Percentiles rank a stretch among this genome's conserved stretches.
Conservation (phyloP, 768 basidiomycete species). For the Lactarius evosmus region DNA sequence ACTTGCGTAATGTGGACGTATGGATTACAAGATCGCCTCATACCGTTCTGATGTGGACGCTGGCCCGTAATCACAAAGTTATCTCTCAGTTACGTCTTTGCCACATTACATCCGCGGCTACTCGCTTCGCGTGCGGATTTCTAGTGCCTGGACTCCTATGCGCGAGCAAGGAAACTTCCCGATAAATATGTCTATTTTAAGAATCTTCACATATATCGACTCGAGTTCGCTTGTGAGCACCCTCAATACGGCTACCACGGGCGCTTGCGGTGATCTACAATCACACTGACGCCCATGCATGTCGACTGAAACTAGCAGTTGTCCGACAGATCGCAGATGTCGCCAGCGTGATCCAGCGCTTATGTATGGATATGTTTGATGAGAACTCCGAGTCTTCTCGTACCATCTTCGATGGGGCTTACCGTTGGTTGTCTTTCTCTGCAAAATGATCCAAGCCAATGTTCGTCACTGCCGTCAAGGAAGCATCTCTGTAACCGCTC, state of each 20-base stretch:
- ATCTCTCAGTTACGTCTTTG: not conserved
- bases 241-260: not conserved
- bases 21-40: conserved; percentile 11
- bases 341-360: conserved; percentile 13
- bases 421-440: not conserved
- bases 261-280: not conserved
- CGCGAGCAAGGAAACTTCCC: not conserved
- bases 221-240: not conserved
- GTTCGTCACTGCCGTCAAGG: conserved; percentile 5
- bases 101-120: not conserved
- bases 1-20: conserved; percentile 17
- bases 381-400: conserved; percentile 10
- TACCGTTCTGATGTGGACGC: conserved; percentile 11
- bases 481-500: not conserved
- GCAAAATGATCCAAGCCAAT: not conserved
- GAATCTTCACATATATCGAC: conserved; percentile 1
- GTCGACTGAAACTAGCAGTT: conserved; percentile 1
- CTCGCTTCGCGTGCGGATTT: not conserved
- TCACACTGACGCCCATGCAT: not conserved
- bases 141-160: not conserved
- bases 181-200: conserved; percentile 3
- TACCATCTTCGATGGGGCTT: not conserved
- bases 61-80: not conserved
- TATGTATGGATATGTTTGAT: conserved; percentile 6
- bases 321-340: conserved; percentile 18